Evolutionary conservation across 306 rosid species (phyloP).

Genomic region (Acacia acuminata): DNA sequence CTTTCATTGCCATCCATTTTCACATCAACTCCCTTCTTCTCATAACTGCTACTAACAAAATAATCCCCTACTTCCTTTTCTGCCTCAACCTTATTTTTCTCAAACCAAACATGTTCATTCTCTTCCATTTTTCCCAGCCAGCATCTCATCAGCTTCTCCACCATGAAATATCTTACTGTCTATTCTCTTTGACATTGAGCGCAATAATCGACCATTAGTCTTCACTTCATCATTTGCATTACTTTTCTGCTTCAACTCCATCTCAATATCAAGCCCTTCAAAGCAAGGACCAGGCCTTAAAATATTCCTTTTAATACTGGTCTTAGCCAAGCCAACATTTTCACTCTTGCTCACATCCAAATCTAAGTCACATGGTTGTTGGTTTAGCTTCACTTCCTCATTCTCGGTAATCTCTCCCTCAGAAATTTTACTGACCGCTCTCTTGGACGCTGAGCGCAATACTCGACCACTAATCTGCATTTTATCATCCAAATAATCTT

Average conservation of each 20-base stretch:
- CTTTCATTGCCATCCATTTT: neutral
- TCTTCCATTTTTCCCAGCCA: slow-evolving; percentile 21
- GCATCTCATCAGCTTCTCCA: slow-evolving; percentile 26
- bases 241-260: slow-evolving; percentile 18
- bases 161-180: slow-evolving; percentile 11
- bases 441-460: slow-evolving; percentile 43
- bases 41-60: slow-evolving; percentile 12
- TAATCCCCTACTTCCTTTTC: slow-evolving; percentile 27
- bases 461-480: slow-evolving; percentile 34
- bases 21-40: neutral
- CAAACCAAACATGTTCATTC: slow-evolving; percentile 19
- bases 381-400: slow-evolving; percentile 1
- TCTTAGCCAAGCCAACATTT: slow-evolving; percentile 33
- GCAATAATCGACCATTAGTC: slow-evolving; percentile 42
- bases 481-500: slow-evolving; percentile 16
- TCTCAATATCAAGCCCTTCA: slow-evolving; percentile 18
- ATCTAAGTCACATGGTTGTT: slow-evolving; percentile 28
- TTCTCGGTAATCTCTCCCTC: slow-evolving; percentile 30
- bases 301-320: neutral
- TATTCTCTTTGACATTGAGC: slow-evolving; percentile 41
- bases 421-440: slow-evolving; percentile 7
- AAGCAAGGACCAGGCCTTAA: neutral
- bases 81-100: slow-evolving; percentile 23
- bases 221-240: slow-evolving; percentile 21
- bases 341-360: slow-evolving; percentile 14